Percentiles rank a stretch among this genome's conserved stretches.
Conservation (phyloP, 192 early-diverging fungal species). For the Coemansia sp. region DNA sequence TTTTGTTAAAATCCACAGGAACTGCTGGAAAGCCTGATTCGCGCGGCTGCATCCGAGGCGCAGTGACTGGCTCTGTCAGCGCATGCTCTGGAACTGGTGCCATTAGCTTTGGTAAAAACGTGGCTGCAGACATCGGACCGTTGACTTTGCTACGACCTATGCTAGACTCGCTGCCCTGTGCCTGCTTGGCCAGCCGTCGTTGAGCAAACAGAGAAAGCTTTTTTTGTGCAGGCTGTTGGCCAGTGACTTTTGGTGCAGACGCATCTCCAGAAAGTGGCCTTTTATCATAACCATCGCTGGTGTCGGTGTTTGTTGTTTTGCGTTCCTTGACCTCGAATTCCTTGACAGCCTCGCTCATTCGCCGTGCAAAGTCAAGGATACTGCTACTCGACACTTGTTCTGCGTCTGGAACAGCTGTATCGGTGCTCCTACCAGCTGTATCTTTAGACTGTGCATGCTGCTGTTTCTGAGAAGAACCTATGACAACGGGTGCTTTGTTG, state of each 20-base stretch:
- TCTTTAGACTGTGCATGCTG: not conserved
- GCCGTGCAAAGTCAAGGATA: slow-evolving; percentile 31
- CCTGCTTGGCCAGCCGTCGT: slow-evolving; percentile 42
- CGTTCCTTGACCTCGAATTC: slow-evolving; percentile 37
- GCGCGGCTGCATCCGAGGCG: slow-evolving; percentile 22
- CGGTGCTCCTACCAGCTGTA: not conserved
- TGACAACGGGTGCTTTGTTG: slow-evolving; percentile 13
- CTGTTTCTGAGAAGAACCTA: not conserved
- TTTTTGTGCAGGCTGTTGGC: not conserved
- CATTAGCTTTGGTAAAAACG: slow-evolving; percentile 54
- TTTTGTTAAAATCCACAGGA: slow-evolving; percentile 16
- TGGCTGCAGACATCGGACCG: slow-evolving; percentile 15
- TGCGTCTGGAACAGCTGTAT: not conserved
- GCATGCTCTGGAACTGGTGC: slow-evolving; percentile 40
- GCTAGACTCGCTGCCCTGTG: not conserved
- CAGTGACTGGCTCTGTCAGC: slow-evolving; percentile 8
- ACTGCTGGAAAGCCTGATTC: slow-evolving; percentile 34
- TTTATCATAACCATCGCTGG: too few relatives aligned
- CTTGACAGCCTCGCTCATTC: slow-evolving; percentile 36
- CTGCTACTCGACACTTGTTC: slow-evolving; percentile 1
- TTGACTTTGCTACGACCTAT: too few relatives aligned
- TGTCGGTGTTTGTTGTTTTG: not conserved
- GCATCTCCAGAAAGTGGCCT: too few relatives aligned
- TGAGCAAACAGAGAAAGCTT: slow-evolving; percentile 54
- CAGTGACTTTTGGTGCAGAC: not conserved